phyloP scores from a whole-genome alignment of 345 rosid genomes.

The thale cress (Arabidopsis thaliana) region DNA sequence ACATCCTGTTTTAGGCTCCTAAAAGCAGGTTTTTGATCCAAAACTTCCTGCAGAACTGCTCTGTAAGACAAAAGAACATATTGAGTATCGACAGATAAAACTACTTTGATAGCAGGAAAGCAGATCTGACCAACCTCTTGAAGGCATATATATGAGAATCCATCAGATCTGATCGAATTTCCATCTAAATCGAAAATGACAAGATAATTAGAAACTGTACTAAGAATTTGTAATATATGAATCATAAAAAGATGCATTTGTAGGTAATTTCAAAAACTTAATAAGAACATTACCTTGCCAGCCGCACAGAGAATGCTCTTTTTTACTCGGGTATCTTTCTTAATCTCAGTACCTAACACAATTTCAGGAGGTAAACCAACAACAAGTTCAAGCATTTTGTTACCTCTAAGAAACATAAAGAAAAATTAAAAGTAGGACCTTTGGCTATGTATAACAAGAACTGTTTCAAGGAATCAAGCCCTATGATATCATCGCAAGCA shows the following conservation, averaged over 20 bases:
- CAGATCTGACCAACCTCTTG: conserved; percentile 67
- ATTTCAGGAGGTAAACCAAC: conserved; percentile 25
- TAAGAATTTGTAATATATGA: not conserved
- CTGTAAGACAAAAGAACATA: conserved; percentile 49
- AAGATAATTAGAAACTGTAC: conserved; percentile 18
- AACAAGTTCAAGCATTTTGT: conserved; percentile 29
- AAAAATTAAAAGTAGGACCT: conserved; percentile 51
- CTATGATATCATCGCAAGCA: conserved; percentile 72
- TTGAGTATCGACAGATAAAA: conserved; percentile 16
- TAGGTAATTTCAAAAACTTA: not conserved
- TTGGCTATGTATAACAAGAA: conserved; percentile 82
- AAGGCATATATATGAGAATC: conserved; percentile 97
- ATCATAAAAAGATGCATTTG: conserved; percentile 10
- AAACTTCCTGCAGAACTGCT: conserved; percentile 75
- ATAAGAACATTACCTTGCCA: conserved; percentile 68
- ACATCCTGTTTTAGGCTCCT: conserved; percentile 86
- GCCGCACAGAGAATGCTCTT: conserved; percentile 80
- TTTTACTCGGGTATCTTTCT: conserved; percentile 76
- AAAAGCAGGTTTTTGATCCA: conserved; percentile 70
- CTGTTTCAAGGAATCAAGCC: conserved; percentile 76
- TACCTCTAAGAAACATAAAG: conserved; percentile 26
- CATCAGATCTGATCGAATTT: conserved; percentile 89
- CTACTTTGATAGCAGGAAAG: conserved; percentile 20
- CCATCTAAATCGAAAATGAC: conserved; percentile 68
- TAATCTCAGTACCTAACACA: conserved; percentile 70